Percentiles rank a stretch among this genome's conserved stretches.
Conservation (phyloP, 345 rosid genomes). For the Lepidium sativum region DNA sequence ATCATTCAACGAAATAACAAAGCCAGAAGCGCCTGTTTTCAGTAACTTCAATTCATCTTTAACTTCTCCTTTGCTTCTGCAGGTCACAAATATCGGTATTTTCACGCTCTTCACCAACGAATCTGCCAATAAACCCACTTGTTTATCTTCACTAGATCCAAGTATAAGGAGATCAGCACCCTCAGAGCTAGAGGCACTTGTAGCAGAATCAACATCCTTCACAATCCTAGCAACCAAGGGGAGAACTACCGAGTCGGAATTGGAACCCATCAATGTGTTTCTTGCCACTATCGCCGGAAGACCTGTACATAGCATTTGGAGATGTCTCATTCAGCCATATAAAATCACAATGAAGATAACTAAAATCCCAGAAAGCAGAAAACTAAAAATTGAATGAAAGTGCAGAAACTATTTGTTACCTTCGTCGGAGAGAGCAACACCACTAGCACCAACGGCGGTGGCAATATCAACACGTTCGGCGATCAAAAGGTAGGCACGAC, state of each 20-base stretch:
- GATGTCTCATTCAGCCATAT: background rate
- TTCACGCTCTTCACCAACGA: constrained; percentile 50
- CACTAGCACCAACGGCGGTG: constrained; percentile 76
- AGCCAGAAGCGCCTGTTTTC: constrained; percentile 65
- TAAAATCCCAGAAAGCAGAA: no score
- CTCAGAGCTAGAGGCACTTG: constrained; percentile 67
- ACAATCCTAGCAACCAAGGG: constrained; percentile 86
- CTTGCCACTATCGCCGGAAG: constrained; percentile 89
- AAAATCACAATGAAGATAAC: background rate
- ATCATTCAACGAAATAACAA: constrained; percentile 62
- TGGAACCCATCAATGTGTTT: constrained; percentile 70
- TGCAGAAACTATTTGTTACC: constrained; percentile 31
- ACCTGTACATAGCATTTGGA: constrained; percentile 36
- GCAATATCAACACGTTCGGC: constrained; percentile 86
- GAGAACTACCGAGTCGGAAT: constrained; percentile 56
- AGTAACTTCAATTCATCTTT: constrained; percentile 28
- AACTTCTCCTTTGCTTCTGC: constrained; percentile 21
- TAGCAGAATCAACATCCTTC: constrained; percentile 50
- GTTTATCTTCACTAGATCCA: constrained; percentile 28
- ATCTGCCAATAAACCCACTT: constrained; percentile 27
- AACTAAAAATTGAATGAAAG: no score
- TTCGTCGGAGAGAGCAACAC: constrained; percentile 88
- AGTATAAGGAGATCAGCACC: constrained; percentile 92
- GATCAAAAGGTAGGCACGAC: constrained; percentile 71
- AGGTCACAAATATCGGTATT: constrained; percentile 47